Evolutionary conservation across 345 rosid species (phyloP).

Genomic region (Toxicodendron radicans): DNA sequence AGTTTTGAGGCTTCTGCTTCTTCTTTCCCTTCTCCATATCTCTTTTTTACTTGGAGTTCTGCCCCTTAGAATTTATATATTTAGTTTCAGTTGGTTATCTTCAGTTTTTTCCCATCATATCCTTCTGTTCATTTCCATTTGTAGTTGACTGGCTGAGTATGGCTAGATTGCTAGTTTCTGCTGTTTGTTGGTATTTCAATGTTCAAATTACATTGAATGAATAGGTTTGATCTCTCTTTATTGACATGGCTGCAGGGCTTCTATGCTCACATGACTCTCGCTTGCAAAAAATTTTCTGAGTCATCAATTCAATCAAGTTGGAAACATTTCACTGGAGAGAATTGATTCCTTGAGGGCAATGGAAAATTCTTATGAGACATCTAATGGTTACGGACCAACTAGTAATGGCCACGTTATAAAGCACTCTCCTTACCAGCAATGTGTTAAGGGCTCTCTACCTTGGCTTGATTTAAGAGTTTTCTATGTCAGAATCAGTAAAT

Average conservation of each 20-base stretch:
- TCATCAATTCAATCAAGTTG: conserved; percentile 23
- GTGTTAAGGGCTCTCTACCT: conserved; percentile 36
- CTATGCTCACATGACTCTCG: conserved; percentile 8
- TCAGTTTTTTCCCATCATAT: neutral
- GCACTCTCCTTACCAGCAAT: conserved; percentile 37
- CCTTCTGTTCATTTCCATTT: too few species aligned
- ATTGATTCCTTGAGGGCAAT: conserved; percentile 30
- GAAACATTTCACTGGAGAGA: conserved; percentile 27
- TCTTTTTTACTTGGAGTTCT: neutral
- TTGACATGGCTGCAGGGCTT: conserved; percentile 31
- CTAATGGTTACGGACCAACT: conserved; percentile 34
- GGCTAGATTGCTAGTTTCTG: neutral
- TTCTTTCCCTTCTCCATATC: neutral
- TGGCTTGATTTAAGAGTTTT: conserved; percentile 90
- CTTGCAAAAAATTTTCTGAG: conserved; percentile 18
- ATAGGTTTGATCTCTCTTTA: conserved; percentile 17
- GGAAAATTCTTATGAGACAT: conserved; percentile 52
- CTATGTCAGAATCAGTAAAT: conserved; percentile 71
- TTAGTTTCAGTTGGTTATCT: neutral
- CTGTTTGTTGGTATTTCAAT: conserved; percentile 4
- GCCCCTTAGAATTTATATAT: neutral
- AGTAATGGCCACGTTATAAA: conserved; percentile 37
- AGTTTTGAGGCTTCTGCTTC: neutral
- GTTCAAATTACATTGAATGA: conserved; percentile 13
- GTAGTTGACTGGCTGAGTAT: conserved; percentile 8